Base-by-base conservation (phyloP, 306 rosid genomes). In the Urtica urens region DNA sequence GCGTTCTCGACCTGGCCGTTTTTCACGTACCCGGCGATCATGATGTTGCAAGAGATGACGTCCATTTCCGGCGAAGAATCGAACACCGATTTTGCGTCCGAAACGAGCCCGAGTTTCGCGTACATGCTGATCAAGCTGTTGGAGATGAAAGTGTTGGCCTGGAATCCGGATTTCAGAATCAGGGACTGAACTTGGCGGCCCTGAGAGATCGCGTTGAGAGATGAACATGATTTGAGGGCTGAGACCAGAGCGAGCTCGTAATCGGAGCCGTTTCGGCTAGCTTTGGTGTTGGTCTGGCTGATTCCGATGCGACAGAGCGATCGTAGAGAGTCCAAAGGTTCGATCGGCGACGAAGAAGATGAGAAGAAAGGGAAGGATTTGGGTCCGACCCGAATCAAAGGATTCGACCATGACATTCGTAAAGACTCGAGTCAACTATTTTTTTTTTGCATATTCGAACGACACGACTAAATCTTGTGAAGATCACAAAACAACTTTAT, bases 71-170 rank as follows among this genome's bases (percentile, higher is more conserved):
- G 58, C 51, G 40, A 68, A 31, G 67, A 64, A 19, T 69, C 55
- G 55, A 84, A 84, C 56, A 90, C 33, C 25, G 56, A 51, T 5
- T 30, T 65, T 11, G 87, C 94, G 34, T 73, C 72, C 12, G 27
- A 23, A 12, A 90, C 26, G 38, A 54, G 72, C 44, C 79, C 74
- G 49, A 82, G 73, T 72, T 81, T 90, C 38, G 76, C 59, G 17
- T 90, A 84, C 94, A 81, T 66, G 49, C 48, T 90, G 20, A 84
- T 77, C 76, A 90, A 72, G 61, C 85, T 84, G 60, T 90, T 84
- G 1, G 24, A 51, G 28, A 90, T 54, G 51, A 72, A 90, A 37
- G 75, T 53, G 60, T 84, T 81, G 48, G 76, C 64, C 8, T 50
- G 30, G 37, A 81, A 69, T 20, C 97, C 94, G 6, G 79, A 74